Evolutionary conservation across 164 flowering plant genomes (phyloP).

Genomic region (Litsea cubeba): DNA sequence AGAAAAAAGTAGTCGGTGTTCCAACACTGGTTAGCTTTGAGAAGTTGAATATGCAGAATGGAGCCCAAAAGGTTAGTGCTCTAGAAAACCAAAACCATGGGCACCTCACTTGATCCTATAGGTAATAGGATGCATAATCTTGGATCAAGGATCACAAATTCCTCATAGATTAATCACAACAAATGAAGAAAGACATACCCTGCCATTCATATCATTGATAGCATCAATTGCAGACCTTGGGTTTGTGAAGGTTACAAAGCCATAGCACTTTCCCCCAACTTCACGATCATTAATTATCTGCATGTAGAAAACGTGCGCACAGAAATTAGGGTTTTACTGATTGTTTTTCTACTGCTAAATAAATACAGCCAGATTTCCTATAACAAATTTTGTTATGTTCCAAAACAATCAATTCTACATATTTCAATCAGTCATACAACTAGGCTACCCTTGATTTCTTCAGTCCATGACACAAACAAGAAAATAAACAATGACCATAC

Average conservation of each 20-base stretch:
- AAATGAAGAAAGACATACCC: conserved; percentile 44
- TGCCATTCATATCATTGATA: conserved; percentile 84
- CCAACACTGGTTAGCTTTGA: too few relatives aligned
- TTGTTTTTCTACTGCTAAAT: too few relatives aligned
- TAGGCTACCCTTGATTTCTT: too few relatives aligned
- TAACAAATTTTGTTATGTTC: too few relatives aligned
- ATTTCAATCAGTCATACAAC: too few relatives aligned
- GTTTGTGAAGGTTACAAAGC: conserved; percentile 84
- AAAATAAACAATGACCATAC: too few relatives aligned
- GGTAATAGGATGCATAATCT: not conserved
- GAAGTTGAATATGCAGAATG: not conserved
- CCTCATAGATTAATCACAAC: not conserved
- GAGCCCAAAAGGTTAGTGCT: not conserved
- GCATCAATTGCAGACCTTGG: conserved; percentile 81
- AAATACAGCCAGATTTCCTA: too few relatives aligned
- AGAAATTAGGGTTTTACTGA: too few relatives aligned
- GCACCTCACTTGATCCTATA: not conserved
- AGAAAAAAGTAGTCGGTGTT: too few relatives aligned
- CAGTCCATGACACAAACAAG: too few relatives aligned
- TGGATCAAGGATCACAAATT: not conserved
- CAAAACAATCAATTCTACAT: too few relatives aligned
- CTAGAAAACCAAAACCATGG: not conserved
- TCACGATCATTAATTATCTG: conserved; percentile 79
- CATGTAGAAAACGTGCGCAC: not conserved
- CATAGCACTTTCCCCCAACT: conserved; percentile 87